Conservation (phyloP, 2,329 filamentous ascomycete species). For the Arthrobotrys megalospora region DNA sequence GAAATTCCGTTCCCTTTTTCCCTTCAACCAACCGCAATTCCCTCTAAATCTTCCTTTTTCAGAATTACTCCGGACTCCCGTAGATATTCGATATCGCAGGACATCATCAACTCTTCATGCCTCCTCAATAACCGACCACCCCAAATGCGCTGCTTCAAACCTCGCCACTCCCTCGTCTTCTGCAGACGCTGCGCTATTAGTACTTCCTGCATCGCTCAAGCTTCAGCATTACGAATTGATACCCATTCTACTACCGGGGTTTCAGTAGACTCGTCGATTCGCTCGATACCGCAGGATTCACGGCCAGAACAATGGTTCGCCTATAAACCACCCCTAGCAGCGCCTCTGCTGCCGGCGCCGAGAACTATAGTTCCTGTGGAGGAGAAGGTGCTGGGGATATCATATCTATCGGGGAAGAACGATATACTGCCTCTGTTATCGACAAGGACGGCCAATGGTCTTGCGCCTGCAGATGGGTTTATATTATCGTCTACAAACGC, state of each 20-base stretch:
- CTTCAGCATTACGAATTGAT: constrained; percentile 40
- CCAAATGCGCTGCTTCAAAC: constrained; percentile 49
- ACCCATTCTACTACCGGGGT: constrained; percentile 1
- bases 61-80: background rate
- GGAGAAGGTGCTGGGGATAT: constrained; percentile 76
- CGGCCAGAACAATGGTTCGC: constrained; percentile 44
- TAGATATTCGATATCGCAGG: background rate
- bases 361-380: constrained; percentile 77
- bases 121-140: constrained; percentile 5
- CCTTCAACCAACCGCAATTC: background rate
- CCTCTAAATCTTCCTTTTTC: background rate
- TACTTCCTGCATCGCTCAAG: constrained; percentile 40
- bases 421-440: background rate
- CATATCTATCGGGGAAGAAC: constrained; percentile 8
- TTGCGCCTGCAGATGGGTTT: constrained; percentile 12
- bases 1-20: background rate
- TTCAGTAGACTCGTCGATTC: constrained; percentile 12
- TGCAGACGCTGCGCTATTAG: constrained; percentile 48
- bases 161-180: constrained; percentile 32
- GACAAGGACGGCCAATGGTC: constrained; percentile 6
- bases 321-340: constrained; percentile 72
- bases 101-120: constrained; percentile 18
- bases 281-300: background rate
- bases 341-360: constrained; percentile 87
- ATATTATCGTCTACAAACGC: constrained; percentile 23